Conservation (phyloP, 2,329 filamentous ascomycete genomes). For the Penicillium sp. region DNA sequence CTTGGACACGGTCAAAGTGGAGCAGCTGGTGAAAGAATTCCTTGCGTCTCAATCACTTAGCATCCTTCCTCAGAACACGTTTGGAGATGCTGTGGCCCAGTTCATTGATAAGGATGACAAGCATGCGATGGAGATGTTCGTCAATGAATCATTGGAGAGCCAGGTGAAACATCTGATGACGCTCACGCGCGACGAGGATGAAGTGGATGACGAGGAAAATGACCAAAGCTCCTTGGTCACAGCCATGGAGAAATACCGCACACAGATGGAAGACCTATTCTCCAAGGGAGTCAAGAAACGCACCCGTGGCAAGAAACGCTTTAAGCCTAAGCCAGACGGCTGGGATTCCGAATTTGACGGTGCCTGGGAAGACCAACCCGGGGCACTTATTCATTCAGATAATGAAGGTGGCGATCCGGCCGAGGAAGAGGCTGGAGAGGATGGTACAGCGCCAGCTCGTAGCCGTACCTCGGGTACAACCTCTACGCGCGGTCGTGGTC, state of each 20-base stretch:
- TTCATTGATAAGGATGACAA: conserved; percentile 97
- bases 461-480: conserved; percentile 41
- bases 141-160: conserved; percentile 70
- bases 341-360: conserved; percentile 95
- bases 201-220: conserved; percentile 68
- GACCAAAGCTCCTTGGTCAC: conserved; percentile 72
- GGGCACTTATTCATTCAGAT: conserved; percentile 62
- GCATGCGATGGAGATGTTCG: conserved; percentile 82
- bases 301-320: conserved; percentile 55
- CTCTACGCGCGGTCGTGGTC: conserved; percentile 52
- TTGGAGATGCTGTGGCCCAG: conserved; percentile 88
- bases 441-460: conserved; percentile 44
- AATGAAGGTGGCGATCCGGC: conserved; percentile 52
- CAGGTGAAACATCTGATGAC: conserved; percentile 73
- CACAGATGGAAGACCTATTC: conserved; percentile 72
- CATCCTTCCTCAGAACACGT: conserved; percentile 88
- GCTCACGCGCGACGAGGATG: conserved; percentile 69
- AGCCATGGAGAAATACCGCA: conserved; percentile 74
- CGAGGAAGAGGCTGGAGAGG: conserved; percentile 53
- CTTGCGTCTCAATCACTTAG: conserved; percentile 85
- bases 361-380: conserved; percentile 79
- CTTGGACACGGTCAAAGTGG: conserved; percentile 81
- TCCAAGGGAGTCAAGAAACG: conserved; percentile 65
- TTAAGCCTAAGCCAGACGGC: conserved; percentile 75
- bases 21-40: conserved; percentile 85